These are phyloP conservation scores for Parafenestella ontariensis DNA, from an alignment of 2,329 filamentous ascomycete genomes.

Conservation along the genomic window DNA sequence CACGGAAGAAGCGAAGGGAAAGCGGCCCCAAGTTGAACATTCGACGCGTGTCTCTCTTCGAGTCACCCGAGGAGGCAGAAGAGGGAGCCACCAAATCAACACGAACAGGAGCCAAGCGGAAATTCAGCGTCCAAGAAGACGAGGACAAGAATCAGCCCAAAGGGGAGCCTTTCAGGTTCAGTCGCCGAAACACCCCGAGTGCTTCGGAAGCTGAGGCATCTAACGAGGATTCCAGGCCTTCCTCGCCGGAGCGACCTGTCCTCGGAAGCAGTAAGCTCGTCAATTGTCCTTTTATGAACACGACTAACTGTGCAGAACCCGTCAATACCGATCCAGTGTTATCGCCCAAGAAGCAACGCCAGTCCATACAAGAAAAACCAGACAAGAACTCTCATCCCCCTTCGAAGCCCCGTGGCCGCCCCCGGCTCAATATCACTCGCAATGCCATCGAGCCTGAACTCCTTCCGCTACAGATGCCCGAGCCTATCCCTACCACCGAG, in stretches of 20 bases:
- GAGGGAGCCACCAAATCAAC: conserved; percentile 35
- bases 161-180: conserved; percentile 57
- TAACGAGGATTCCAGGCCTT: conserved; percentile 23
- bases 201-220: conserved; percentile 21
- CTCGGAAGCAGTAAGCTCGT: conserved; percentile 53
- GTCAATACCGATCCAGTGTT: conserved; percentile 56
- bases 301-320: conserved; percentile 51
- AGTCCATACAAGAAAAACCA: conserved; percentile 33
- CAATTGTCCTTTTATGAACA: conserved; percentile 13
- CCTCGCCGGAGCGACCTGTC: conserved; percentile 42
- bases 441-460: conserved; percentile 29
- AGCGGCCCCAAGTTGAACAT: conserved; percentile 55
- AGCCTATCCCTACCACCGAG: conserved; percentile 34
- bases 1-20: conserved; percentile 60
- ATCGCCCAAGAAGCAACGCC: conserved; percentile 51
- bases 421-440: conserved; percentile 34
- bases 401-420: conserved; percentile 30
- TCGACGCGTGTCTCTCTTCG: conserved; percentile 53
- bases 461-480: conserved; percentile 25
- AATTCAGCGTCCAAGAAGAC: conserved; percentile 62
- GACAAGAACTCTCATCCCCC: conserved; percentile 35
- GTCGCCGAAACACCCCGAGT: conserved; percentile 43
- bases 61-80: conserved; percentile 46
- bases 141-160: conserved; percentile 48
- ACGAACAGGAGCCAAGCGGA: conserved; percentile 63